Evolutionary conservation across 345 rosid genomes (phyloP).

Genomic region (Eucalyptus caleyi): DNA sequence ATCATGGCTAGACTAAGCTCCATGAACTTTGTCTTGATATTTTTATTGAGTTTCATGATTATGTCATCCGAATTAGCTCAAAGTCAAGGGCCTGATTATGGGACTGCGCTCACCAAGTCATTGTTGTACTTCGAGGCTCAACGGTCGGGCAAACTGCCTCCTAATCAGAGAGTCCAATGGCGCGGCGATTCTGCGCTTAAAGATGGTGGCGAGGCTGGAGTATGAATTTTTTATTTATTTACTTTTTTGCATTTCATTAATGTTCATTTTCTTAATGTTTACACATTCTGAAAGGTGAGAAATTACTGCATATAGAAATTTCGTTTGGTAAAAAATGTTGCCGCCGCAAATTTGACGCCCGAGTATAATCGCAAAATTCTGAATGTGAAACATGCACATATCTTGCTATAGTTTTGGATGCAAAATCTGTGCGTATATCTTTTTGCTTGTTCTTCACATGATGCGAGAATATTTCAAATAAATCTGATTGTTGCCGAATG

Average conservation of each 20-base stretch:
- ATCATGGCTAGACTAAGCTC: neutral
- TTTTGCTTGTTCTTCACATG: neutral
- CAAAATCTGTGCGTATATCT: neutral
- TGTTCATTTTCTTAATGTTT: neutral
- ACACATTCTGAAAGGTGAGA: neutral
- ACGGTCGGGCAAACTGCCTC: slow-evolving; percentile 61
- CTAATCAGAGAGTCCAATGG: slow-evolving; percentile 50
- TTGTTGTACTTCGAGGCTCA: slow-evolving; percentile 63
- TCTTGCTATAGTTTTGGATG: neutral
- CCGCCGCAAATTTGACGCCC: neutral
- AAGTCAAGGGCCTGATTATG: slow-evolving; percentile 15
- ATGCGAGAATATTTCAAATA: neutral
- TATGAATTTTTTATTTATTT: neutral
- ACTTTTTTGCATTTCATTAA: neutral
- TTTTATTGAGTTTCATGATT: neutral
- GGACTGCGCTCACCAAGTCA: slow-evolving; percentile 46
- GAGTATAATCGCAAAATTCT: neutral
- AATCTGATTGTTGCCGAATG: neutral
- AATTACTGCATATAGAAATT: neutral
- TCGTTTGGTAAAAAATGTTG: neutral
- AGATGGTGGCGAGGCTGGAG: slow-evolving; percentile 39
- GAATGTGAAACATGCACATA: neutral
- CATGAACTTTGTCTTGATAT: neutral
- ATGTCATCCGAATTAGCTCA: neutral
- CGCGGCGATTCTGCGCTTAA: slow-evolving; percentile 51